Evolutionary conservation across 2,329 filamentous ascomycete genomes (phyloP).

Genomic region (Alternaria sp.): DNA sequence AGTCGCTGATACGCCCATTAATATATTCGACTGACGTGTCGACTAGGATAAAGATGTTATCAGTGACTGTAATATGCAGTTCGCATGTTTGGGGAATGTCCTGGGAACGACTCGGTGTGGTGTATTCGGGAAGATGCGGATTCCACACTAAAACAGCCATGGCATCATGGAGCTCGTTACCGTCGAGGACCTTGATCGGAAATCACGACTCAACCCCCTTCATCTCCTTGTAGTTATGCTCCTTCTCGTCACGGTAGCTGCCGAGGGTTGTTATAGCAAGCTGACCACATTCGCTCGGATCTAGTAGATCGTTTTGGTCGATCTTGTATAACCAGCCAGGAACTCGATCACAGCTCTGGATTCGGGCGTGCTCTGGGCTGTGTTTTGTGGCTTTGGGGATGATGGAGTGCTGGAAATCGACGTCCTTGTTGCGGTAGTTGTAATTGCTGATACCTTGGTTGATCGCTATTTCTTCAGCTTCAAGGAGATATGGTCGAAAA

Average conservation of each 20-base stretch:
- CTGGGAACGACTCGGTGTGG: slow-evolving; percentile 3
- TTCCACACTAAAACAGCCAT: not conserved
- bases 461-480: not conserved
- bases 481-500: not conserved
- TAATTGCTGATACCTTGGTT: not conserved
- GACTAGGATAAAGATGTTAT: slow-evolving; percentile 4
- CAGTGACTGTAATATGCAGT: not conserved
- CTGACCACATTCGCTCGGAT: not conserved
- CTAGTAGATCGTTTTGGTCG: not conserved
- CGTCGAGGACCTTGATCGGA: not conserved
- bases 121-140: not conserved
- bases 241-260: not conserved
- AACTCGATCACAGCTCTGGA: not conserved
- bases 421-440: not conserved
- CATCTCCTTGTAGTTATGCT: slow-evolving; percentile 4
- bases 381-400: not conserved
- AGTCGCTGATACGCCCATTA: not conserved
- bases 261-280: not conserved
- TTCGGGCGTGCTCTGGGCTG: not conserved
- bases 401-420: not conserved
- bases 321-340: not conserved
- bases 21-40: not conserved
- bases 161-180: not conserved
- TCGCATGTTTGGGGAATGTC: not conserved
- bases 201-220: not conserved